phyloP scores from a whole-genome alignment of 257 asterid genomes.

The Misopates orontium region DNA sequence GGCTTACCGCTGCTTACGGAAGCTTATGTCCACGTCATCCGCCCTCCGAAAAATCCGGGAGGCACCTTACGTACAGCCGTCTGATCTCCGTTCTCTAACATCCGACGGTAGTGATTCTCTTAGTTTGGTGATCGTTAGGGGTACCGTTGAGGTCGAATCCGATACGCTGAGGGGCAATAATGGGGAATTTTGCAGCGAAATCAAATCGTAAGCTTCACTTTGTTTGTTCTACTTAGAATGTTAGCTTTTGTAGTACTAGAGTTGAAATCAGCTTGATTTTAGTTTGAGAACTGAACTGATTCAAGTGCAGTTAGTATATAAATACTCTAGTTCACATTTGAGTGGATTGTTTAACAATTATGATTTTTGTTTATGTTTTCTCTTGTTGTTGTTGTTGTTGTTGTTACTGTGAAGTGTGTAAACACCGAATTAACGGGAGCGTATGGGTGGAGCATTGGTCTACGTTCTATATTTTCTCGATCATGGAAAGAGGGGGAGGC shows the following conservation, averaged over 20 bases:
- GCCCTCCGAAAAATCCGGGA: constrained; percentile 62
- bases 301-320: background rate
- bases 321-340: too few relatives aligned
- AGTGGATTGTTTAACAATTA: too few relatives aligned
- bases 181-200: constrained; percentile 32
- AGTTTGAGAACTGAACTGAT: background rate
- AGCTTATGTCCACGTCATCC: constrained; percentile 48
- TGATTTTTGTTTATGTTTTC: background rate
- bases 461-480: constrained; percentile 57
- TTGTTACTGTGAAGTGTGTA: constrained; percentile 54
- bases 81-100: constrained; percentile 70
- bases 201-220: constrained; percentile 58
- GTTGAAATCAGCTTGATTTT: too few relatives aligned
- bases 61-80: constrained; percentile 55
- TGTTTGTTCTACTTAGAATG: background rate
- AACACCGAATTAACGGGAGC: constrained; percentile 75
- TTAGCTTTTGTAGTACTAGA: background rate
- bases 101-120: constrained; percentile 22
- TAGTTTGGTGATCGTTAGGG: constrained; percentile 59
- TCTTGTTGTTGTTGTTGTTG: constrained; percentile 1
- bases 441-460: constrained; percentile 74
- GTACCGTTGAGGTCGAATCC: constrained; percentile 64
- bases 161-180: constrained; percentile 23
- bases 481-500: constrained; percentile 60
- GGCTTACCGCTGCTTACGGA: constrained; percentile 66